Conservation (phyloP, 108 stramenopile genomes). For the Conticribra guillardii region DNA sequence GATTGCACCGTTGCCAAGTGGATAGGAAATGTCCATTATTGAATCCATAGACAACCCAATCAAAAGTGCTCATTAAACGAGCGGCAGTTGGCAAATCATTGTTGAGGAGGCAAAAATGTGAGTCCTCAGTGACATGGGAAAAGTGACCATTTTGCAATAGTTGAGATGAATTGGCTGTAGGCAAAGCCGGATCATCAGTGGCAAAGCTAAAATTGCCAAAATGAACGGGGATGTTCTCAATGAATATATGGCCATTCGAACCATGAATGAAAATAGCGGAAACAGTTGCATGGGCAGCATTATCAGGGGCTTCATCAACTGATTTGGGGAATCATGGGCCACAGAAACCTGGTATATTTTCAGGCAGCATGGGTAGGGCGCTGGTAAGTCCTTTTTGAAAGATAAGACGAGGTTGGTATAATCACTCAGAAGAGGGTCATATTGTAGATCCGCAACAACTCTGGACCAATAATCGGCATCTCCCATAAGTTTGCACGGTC, state of each 20-base stretch:
- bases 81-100: background rate
- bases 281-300: too few relatives aligned
- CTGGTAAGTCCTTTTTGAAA: background rate
- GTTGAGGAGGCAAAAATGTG: too few relatives aligned
- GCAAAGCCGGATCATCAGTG: too few relatives aligned
- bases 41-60: background rate
- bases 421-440: constrained; percentile 5
- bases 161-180: too few relatives aligned
- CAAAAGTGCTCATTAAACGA: background rate
- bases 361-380: background rate
- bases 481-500: background rate
- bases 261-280: too few relatives aligned
- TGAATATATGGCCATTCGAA: too few relatives aligned
- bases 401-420: background rate
- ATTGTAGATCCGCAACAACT: constrained; percentile 5
- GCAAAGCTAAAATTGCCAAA: too few relatives aligned
- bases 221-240: too few relatives aligned
- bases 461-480: constrained; percentile 20
- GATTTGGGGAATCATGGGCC: too few relatives aligned
- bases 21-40: background rate
- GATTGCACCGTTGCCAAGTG: background rate
- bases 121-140: too few relatives aligned
- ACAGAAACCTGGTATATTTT: background rate
- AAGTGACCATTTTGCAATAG: too few relatives aligned
- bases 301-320: too few relatives aligned